A percentile compares a stretch with the other conserved stretches of the same genome.
These are phyloP conservation scores for Monosporascus sp. DNA, from an alignment of 2,329 filamentous ascomycete species.

Conservation along the genomic window DNA sequence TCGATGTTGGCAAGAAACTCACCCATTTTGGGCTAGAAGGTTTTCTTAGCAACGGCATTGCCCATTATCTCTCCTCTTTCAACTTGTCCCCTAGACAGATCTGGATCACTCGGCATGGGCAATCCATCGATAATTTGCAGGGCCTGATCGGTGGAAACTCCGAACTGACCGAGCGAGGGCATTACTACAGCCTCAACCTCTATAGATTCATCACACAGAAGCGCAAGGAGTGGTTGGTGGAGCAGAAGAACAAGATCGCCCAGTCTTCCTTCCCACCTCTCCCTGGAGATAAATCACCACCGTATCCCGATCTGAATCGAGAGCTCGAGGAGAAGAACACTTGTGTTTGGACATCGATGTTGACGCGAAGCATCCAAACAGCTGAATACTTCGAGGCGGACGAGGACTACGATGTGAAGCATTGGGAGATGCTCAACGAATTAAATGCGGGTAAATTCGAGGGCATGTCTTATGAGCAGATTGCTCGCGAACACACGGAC, in stretches of 20 bases:
- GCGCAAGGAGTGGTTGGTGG: constrained; percentile 73
- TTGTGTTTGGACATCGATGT: constrained; percentile 98
- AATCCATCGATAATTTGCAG: constrained; percentile 79
- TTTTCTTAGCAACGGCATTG: constrained; percentile 86
- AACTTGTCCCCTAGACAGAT: constrained; percentile 93
- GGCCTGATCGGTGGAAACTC: constrained; percentile 89
- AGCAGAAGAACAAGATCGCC: constrained; percentile 72
- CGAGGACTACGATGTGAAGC: constrained; percentile 93
- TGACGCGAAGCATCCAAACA: constrained; percentile 82
- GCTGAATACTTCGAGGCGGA: constrained; percentile 84
- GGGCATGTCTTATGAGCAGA: constrained; percentile 90
- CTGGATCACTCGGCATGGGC: constrained; percentile 94
- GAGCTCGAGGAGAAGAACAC: constrained; percentile 79
- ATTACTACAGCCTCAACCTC: constrained; percentile 72
- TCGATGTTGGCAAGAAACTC: constrained; percentile 93
- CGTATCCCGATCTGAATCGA: constrained; percentile 77
- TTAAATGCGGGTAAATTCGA: constrained; percentile 91
- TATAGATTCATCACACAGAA: constrained; percentile 80
- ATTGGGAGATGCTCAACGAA: constrained; percentile 97
- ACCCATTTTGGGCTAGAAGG: constrained; percentile 86
- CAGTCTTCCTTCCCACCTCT: constrained; percentile 82
- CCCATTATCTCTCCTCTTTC: constrained; percentile 94
- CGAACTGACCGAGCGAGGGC: constrained; percentile 72
- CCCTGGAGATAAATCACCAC: constrained; percentile 87
- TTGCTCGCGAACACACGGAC: constrained; percentile 69